A percentile compares a stretch with the other conserved stretches of the same genome.
These are phyloP conservation scores for Aspergillus sergii DNA, from an alignment of 2,329 filamentous ascomycete species.

Conservation along the genomic window DNA sequence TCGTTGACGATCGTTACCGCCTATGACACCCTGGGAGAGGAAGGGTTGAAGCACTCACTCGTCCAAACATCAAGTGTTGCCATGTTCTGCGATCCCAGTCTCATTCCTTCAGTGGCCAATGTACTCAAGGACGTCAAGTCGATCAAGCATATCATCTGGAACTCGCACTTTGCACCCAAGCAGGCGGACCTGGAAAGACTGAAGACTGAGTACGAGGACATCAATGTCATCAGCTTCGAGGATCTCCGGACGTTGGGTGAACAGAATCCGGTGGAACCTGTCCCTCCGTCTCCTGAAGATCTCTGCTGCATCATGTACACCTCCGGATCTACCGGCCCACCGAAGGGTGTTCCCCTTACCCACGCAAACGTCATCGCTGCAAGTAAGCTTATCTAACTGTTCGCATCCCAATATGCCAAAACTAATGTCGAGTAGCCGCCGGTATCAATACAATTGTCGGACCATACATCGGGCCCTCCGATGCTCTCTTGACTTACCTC, in stretches of 20 bases:
- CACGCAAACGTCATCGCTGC: constrained; percentile 80
- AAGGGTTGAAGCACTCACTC: constrained; percentile 83
- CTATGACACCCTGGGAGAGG: constrained; percentile 87
- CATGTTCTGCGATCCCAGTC: constrained; percentile 85
- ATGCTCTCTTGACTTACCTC: constrained; percentile 85
- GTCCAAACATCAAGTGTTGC: constrained; percentile 76
- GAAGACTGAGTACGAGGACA: constrained; percentile 54
- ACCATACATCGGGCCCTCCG: constrained; percentile 73
- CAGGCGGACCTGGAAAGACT: constrained; percentile 58
- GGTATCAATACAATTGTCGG: constrained; percentile 79
- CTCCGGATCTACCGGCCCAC: constrained; percentile 84
- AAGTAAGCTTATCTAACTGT: constrained; percentile 50
- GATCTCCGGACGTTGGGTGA: constrained; percentile 59
- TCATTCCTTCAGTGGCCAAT: constrained; percentile 63
- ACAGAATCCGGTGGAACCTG: constrained; percentile 70
- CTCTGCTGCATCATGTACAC: constrained; percentile 82
- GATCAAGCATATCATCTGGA: constrained; percentile 61
- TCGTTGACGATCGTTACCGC: constrained; percentile 91
- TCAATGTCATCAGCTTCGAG: constrained; percentile 59
- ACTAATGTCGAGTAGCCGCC: constrained; percentile 59
- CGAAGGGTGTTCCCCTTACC: constrained; percentile 84
- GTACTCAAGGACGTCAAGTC: constrained; percentile 59
- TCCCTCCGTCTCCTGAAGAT: constrained; percentile 73
- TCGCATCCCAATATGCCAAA: constrained; percentile 1
- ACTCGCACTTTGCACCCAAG: constrained; percentile 56